phyloP scores from a whole-genome alignment of 768 basidiomycete species.

The Hericium erinaceus region DNA sequence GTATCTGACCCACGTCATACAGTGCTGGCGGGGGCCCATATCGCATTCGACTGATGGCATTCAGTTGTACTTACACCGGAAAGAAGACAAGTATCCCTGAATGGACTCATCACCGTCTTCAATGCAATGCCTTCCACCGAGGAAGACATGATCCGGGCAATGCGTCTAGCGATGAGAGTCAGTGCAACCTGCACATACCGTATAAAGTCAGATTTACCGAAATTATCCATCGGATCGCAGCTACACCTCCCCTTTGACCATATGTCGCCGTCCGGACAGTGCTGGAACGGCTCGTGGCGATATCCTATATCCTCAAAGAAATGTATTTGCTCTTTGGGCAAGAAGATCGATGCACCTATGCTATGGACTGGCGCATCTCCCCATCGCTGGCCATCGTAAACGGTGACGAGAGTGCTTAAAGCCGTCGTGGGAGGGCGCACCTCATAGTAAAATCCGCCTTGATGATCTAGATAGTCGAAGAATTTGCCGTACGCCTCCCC shows the following conservation, averaged over 20 bases:
- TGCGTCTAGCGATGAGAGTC: neutral
- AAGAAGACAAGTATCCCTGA: too few species aligned
- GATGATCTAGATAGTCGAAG: conserved; percentile 72
- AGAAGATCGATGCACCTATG: conserved; percentile 72
- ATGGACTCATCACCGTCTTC: too few species aligned
- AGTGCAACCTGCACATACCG: neutral
- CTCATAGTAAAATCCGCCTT: conserved; percentile 89
- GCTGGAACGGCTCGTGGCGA: conserved; percentile 70
- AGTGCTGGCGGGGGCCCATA: too few species aligned
- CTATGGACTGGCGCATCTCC: conserved; percentile 86
- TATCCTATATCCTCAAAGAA: conserved; percentile 86
- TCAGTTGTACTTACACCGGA: too few species aligned
- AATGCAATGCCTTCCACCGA: neutral
- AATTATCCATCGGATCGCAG: conserved; percentile 62
- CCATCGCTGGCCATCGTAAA: conserved; percentile 42
- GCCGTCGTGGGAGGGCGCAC: conserved; percentile 21
- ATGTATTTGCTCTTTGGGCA: conserved; percentile 64
- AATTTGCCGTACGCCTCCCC: conserved; percentile 72
- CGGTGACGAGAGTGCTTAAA: neutral
- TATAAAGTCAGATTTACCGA: conserved; percentile 36
- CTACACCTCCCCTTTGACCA: conserved; percentile 58
- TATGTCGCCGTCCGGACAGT: conserved; percentile 51
- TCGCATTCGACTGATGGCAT: too few species aligned
- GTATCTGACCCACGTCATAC: too few species aligned
- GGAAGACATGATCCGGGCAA: neutral